Conservation (phyloP, 352 stramenopile species). For the Globisporangium iwayamae region DNA sequence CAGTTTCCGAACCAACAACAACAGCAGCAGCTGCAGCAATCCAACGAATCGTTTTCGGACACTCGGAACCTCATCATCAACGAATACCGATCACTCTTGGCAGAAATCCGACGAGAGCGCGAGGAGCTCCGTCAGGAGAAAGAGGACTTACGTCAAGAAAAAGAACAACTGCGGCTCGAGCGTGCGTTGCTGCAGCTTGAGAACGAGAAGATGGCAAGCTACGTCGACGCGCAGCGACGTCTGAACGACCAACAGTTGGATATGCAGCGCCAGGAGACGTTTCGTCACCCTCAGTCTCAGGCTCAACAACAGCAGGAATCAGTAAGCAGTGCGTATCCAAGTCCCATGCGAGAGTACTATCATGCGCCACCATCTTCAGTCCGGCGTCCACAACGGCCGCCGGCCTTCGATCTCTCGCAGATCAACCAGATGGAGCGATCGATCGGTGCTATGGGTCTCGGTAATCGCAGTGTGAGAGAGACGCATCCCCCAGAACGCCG, state of each 20-base stretch:
- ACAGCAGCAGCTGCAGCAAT: slow-evolving; percentile 18
- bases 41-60: slow-evolving; percentile 7
- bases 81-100: slow-evolving; percentile 62
- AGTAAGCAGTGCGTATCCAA: slow-evolving; percentile 1
- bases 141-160: slow-evolving; percentile 61
- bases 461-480: slow-evolving; percentile 3
- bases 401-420: slow-evolving; percentile 15
- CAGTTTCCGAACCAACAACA: slow-evolving; percentile 12
- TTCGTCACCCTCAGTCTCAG: slow-evolving; percentile 17
- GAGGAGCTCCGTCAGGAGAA: slow-evolving; percentile 69
- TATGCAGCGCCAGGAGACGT: slow-evolving; percentile 19
- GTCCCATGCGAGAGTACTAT: slow-evolving; percentile 4
- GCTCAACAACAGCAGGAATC: slow-evolving; percentile 7
- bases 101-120: slow-evolving; percentile 68
- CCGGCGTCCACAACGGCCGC: slow-evolving; percentile 9
- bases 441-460: slow-evolving; percentile 13
- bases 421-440: slow-evolving; percentile 18
- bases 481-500: slow-evolving; percentile 20
- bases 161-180: slow-evolving; percentile 72
- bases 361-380: not conserved
- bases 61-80: slow-evolving; percentile 33
- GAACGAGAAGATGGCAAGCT: slow-evolving; percentile 66
- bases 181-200: slow-evolving; percentile 62
- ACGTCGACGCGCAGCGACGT: slow-evolving; percentile 57
- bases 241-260: slow-evolving; percentile 56